Conservation (phyloP, 73 alveolate species). For the Paramecium tetraurelia region DNA sequence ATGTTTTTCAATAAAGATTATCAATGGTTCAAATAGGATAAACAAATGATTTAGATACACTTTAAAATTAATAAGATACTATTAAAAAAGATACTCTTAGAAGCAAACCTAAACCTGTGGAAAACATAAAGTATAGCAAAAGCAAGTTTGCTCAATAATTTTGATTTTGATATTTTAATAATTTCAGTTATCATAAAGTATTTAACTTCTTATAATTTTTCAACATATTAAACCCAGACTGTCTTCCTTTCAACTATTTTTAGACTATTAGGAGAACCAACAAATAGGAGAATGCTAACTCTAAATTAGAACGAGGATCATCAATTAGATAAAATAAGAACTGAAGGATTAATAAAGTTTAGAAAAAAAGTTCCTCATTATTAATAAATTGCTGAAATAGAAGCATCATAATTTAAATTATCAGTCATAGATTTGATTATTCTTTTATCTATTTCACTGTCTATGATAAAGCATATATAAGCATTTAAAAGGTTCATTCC, state of each 20-base stretch:
- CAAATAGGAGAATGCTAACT: too few relatives aligned
- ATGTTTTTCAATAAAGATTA: background rate
- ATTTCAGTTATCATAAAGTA: background rate
- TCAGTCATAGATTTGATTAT: too few relatives aligned
- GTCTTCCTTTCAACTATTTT: background rate
- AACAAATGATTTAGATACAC: background rate
- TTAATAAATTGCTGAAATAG: too few relatives aligned
- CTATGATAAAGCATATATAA: too few relatives aligned
- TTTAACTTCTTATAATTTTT: background rate
- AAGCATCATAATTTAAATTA: too few relatives aligned
- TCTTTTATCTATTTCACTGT: too few relatives aligned
- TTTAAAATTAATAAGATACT: background rate
- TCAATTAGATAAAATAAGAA: too few relatives aligned
- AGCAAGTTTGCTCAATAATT: background rate
- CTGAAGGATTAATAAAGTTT: too few relatives aligned
- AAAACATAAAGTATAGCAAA: background rate
- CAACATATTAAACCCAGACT: background rate
- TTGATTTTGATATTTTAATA: background rate
- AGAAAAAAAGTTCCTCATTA: too few relatives aligned
- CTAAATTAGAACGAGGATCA: too few relatives aligned
- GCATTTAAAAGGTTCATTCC: too few relatives aligned
- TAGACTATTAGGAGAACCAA: background rate
- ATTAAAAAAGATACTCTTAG: background rate
- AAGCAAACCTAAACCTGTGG: background rate
- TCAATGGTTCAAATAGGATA: background rate